These are phyloP conservation scores for Pachysandra terminalis DNA, from an alignment of 164 flowering plant species.

Conservation along the genomic window DNA sequence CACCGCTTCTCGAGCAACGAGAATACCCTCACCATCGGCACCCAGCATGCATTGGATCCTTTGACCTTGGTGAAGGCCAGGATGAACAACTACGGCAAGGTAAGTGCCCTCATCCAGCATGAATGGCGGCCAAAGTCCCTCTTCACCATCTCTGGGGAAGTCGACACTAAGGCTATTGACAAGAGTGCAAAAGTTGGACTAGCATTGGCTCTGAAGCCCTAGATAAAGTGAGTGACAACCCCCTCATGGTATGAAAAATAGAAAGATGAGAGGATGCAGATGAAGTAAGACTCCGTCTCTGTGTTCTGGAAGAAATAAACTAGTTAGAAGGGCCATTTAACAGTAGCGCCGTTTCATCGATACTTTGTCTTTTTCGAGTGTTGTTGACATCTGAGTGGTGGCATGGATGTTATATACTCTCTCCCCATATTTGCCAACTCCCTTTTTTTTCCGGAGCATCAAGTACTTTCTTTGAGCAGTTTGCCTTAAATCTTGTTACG, in stretches of 20 bases:
- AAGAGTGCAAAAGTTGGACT: constrained; percentile 81
- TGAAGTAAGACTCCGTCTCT: constrained; percentile 2
- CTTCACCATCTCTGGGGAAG: constrained; percentile 77
- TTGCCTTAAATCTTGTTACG: neutral
- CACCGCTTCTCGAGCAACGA: constrained; percentile 65
- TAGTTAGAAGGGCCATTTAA: constrained; percentile 4
- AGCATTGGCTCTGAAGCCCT: constrained; percentile 74
- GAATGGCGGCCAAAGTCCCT: constrained; percentile 82
- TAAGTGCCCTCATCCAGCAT: constrained; percentile 77
- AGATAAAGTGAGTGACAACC: constrained; percentile 7
- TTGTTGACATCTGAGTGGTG: constrained; percentile 13
- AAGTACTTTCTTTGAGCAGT: neutral
- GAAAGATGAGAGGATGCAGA: neutral
- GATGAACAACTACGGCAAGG: constrained; percentile 68
- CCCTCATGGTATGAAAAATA: neutral
- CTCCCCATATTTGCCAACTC: neutral
- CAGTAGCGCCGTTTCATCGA: neutral
- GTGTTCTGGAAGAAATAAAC: constrained; percentile 28
- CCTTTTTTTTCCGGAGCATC: constrained; percentile 1
- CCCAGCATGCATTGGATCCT: constrained; percentile 73
- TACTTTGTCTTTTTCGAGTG: constrained; percentile 3
- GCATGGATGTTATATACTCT: neutral
- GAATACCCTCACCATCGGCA: constrained; percentile 72
- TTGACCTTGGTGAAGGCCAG: constrained; percentile 66
- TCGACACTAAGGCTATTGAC: constrained; percentile 71